Evolutionary conservation across 2,329 filamentous ascomycete genomes (phyloP).

Genomic region (Fonsecaea monophora): DNA sequence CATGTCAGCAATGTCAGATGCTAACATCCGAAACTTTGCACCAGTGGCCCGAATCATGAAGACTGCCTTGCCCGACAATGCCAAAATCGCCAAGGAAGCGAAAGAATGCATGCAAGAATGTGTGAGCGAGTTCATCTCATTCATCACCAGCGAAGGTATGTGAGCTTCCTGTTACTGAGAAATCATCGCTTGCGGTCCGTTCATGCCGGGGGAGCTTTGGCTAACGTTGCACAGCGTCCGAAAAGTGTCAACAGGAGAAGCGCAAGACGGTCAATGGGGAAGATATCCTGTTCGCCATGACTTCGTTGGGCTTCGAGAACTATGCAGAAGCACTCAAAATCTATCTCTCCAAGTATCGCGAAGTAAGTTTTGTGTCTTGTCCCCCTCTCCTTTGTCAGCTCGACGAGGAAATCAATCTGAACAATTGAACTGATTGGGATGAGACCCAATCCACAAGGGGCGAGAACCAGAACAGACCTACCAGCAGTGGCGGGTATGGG

Average conservation of each 20-base stretch:
- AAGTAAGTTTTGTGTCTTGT: conserved; percentile 70
- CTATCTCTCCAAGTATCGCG: conserved; percentile 94
- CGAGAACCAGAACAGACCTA: conserved; percentile 66
- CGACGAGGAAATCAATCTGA: conserved; percentile 54
- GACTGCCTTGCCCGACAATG: conserved; percentile 93
- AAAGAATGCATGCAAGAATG: conserved; percentile 99
- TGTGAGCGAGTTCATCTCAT: conserved; percentile 99
- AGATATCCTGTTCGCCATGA: conserved; percentile 99
- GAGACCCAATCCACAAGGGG: conserved; percentile 81
- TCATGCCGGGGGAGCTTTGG: conserved; percentile 28
- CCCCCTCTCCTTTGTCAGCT: conserved; percentile 40
- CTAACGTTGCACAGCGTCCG: conserved; percentile 72
- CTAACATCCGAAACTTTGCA: conserved; percentile 93
- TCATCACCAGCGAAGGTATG: conserved; percentile 97
- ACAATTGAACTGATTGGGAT: conserved; percentile 59
- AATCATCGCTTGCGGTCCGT: not conserved
- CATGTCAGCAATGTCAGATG: conserved; percentile 64
- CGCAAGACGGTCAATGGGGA: conserved; percentile 99
- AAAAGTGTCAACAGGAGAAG: conserved; percentile 99
- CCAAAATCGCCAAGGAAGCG: conserved; percentile 98
- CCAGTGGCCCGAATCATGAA: conserved; percentile 99
- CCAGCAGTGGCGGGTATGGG: conserved; percentile 53
- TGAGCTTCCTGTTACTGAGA: not conserved
- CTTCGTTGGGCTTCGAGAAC: conserved; percentile 97
- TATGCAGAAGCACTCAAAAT: conserved; percentile 98